Evolutionary conservation across 305 asterid genomes (phyloP), one percentile per base, ranked within the genome.

Genomic region (Fraxinus baroniana): DNA sequence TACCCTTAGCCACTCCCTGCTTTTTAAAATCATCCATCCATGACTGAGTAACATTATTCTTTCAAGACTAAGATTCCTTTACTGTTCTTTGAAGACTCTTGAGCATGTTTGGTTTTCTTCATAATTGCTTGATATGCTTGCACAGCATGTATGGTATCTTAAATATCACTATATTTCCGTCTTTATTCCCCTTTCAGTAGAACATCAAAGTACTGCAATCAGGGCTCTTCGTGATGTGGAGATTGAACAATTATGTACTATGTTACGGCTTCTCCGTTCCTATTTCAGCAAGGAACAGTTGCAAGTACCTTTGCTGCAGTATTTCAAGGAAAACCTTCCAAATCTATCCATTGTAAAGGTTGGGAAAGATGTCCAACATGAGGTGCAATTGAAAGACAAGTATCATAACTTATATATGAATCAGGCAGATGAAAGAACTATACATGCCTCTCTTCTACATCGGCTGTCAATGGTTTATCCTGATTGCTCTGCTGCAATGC

Each of bases 151-250:
- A 18, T 30, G 75, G 39, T 70, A 24, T 9, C 39, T 12, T 70
- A 70, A 1, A 2, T 70, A 70, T 70, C 35, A 28, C 36, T 13
- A 1, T 39, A 26, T 70, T 30, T 70, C 75, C 26, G 12, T 68
- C 74, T 28, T 70, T 28, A 70, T 30, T 70, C 75, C 9, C 3
- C 18, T 89, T 79, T 71, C 93, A 95, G 98, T 92, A 80, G 94
- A 91, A 86, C 91, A 88, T 72, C 97, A 90, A 88, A 81, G 82
- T 76, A 89, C 92, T 77, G 95, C 98, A 86, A 88, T 92, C 81
- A 91, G 93, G 90, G 97, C 95, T 76, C 91, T 94, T 57, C 93
- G 97, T 33, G 94, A 92, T 90, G 87, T 90, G 82, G 94, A 93
- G 84, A 89, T 92, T 77, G 95, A 90, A 84, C 96, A 89, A 86